Base-by-base conservation (phyloP, 768 basidiomycete genomes). In the Dacryopinax spathularia region DNA sequence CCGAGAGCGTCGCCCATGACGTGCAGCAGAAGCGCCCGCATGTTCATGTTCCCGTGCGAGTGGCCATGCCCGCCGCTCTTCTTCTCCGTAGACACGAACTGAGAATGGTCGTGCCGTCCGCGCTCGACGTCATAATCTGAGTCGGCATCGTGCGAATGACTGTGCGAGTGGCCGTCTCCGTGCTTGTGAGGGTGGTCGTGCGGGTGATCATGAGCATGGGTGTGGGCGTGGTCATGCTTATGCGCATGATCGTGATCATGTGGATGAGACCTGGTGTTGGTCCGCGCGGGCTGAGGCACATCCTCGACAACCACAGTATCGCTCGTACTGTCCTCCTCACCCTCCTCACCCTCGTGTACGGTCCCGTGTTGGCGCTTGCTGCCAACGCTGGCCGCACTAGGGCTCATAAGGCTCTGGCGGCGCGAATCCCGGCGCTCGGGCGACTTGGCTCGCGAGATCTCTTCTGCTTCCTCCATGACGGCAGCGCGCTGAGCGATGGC, bases 1-100 rank as follows among this genome's bases (percentile, higher is more conserved):
- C 96, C 96, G 27, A 99, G 81, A 63, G 95, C 95, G 77, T 99
- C 95, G 34, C 95, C 95, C 44, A 99, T 74, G 36, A 98, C 96
- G 73, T 99, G 96, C 31, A 99, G 75, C 33, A 98, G 78, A 1
- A 99, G 80, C 33, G 93, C 96, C n/a, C 79, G 87, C 94, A 98
- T 97, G 75, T 98, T 99, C 96, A 99, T 98, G 0, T 87, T 90
- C 0, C 85, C 86, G 43, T 77, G 75, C 12, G 69, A 68, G 59
- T 73, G 72, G 2, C 72, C 73, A 37, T 70, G 69, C 12, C 70
- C 73, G 25, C 69, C 70, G 13, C 63, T 64, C 25, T 64, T 62
- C 20, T 61, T 65, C 29, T 67, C 63, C 20, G 41, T 62, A 16
- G 60, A 60, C 2, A 68, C 67, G 20, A 33, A 63, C 20, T 25